Evolutionary conservation across 352 stramenopile genomes (phyloP).

Genomic region (Pythium scleroteichum): DNA sequence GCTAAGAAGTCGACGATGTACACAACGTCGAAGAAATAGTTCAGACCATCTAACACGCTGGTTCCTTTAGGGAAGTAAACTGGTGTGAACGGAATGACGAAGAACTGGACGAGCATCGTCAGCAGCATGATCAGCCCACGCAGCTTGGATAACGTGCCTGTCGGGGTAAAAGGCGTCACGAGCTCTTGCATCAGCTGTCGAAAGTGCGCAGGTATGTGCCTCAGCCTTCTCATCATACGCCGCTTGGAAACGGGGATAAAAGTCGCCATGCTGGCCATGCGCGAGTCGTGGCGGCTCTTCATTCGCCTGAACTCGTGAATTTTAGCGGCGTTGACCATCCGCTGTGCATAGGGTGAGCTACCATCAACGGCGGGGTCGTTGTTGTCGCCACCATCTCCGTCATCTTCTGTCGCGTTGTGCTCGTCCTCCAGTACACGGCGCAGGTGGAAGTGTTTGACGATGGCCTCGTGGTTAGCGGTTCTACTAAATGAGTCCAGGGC

Average conservation of each 20-base stretch:
- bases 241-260: constrained; percentile 21
- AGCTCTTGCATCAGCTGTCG: neutral
- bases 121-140: constrained; percentile 11
- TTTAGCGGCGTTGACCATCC: constrained; percentile 28
- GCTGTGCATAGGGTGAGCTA: constrained; percentile 14
- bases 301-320: constrained; percentile 27
- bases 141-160: constrained; percentile 13
- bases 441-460: constrained; percentile 28
- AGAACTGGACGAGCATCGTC: constrained; percentile 21
- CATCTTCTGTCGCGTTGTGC: constrained; percentile 7
- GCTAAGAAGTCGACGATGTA: constrained; percentile 24
- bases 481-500: constrained; percentile 12
- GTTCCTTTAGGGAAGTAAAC: constrained; percentile 25
- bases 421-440: constrained; percentile 20
- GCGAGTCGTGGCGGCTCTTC: constrained; percentile 19
- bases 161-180: constrained; percentile 19
- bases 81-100: constrained; percentile 19
- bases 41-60: neutral
- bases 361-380: neutral
- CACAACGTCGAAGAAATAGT: constrained; percentile 21
- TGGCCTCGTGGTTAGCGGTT: constrained; percentile 26
- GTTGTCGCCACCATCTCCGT: constrained; percentile 4
- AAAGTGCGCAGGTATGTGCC: neutral
- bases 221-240: constrained; percentile 5
- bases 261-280: constrained; percentile 6